A percentile compares a stretch with the other conserved stretches of the same genome.
These are phyloP conservation scores for Orychophragmus violaceus DNA, from an alignment of 345 rosid species.

Conservation along the genomic window DNA sequence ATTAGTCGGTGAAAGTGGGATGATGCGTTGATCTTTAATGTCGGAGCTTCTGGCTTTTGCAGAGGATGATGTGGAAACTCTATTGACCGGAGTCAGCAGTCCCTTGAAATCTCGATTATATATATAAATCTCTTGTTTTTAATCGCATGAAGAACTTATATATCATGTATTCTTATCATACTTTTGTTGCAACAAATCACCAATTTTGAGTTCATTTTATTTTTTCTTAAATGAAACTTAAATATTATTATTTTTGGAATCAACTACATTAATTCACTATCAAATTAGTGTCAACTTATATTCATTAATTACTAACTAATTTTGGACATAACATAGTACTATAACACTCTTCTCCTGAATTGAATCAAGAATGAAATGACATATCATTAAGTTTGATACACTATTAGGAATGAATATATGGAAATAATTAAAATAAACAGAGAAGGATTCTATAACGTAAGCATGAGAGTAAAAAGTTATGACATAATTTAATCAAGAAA, in stretches of 20 bases:
- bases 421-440: neutral
- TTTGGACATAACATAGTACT: no score
- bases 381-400: neutral
- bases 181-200: no score
- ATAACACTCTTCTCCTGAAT: slow-evolving; percentile 19
- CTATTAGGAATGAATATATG: neutral
- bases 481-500: slow-evolving; percentile 30
- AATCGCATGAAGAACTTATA: neutral
- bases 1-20: no score
- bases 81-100: no score
- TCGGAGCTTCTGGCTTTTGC: no score
- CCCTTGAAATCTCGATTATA: no score
- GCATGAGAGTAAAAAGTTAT: slow-evolving; percentile 29
- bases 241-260: no score
- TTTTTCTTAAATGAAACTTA: no score
- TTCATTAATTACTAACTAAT: neutral
- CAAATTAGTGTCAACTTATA: no score
- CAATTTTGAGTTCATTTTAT: neutral
- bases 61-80: no score
- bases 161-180: neutral
- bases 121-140: neutral
- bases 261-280: no score
- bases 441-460: slow-evolving; percentile 18
- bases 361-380: slow-evolving; percentile 5
- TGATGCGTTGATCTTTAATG: no score